A percentile compares a stretch with the other conserved stretches of the same genome.
Evolutionary conservation across 768 basidiomycete genomes (phyloP).

Genomic region (Cystoderma amianthinum): DNA sequence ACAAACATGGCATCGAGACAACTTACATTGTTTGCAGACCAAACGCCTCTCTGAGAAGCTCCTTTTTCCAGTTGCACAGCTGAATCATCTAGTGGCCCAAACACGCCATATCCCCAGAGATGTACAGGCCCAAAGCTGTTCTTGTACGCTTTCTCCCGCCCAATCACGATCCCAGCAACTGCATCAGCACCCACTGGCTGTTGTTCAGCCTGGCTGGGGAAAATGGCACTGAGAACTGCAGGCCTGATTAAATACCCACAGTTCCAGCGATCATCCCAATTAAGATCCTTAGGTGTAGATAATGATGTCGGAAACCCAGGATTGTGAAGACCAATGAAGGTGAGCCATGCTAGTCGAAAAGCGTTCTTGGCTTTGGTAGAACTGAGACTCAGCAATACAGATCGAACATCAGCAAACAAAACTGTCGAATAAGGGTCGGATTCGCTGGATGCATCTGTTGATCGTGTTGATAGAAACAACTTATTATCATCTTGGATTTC

Average conservation of each 20-base stretch:
- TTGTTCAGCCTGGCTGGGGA: constrained; percentile 31
- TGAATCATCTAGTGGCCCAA: constrained; percentile 45
- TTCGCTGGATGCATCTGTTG: constrained; percentile 38
- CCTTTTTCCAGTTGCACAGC: constrained; percentile 15
- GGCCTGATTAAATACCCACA: constrained; percentile 36
- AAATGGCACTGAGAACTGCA: constrained; percentile 41
- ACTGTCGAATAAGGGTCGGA: constrained; percentile 69
- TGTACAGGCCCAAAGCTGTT: constrained; percentile 63
- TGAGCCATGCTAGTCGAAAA: constrained; percentile 67
- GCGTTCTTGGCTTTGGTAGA: constrained; percentile 38
- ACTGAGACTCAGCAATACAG: constrained; percentile 43
- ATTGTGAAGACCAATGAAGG: constrained; percentile 62
- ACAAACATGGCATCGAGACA: constrained; percentile 44
- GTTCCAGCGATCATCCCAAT: constrained; percentile 70
- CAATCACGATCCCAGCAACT: constrained; percentile 59
- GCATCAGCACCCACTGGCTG: constrained; percentile 46
- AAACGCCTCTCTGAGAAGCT: constrained; percentile 19
- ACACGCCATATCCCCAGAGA: constrained; percentile 49
- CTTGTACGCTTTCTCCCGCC: constrained; percentile 55
- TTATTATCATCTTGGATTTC: constrained; percentile 45
- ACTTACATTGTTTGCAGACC: constrained; percentile 41
- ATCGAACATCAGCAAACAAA: constrained; percentile 66
- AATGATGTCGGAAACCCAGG: constrained; percentile 53
- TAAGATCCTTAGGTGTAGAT: constrained; percentile 17
- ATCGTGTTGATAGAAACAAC: constrained; percentile 44